phyloP scores from a whole-genome alignment of 208 protist genomes.

The Zelonia costaricensis region DNA sequence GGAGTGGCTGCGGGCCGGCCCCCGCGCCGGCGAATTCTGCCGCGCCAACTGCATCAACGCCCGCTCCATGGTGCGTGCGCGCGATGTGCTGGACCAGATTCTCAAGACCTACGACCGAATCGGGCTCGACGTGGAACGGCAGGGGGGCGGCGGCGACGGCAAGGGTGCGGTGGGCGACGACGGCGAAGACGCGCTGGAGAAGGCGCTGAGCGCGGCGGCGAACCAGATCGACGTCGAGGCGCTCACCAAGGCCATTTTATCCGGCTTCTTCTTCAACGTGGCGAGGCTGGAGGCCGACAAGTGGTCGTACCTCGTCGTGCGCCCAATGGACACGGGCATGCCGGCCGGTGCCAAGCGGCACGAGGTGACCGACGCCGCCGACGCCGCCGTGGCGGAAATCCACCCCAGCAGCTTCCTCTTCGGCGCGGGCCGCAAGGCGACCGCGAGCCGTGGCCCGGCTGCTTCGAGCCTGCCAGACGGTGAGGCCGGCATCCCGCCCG shows the following conservation, averaged over 20 bases:
- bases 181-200: constrained; percentile 17
- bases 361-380: constrained; percentile 15
- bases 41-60: constrained; percentile 72
- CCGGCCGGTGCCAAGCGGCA: constrained; percentile 10
- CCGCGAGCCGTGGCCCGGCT: background rate
- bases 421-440: constrained; percentile 31
- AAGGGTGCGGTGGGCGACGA: background rate
- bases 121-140: constrained; percentile 50
- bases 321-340: constrained; percentile 63
- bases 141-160: background rate
- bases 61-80: constrained; percentile 67
- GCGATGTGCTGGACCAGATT: constrained; percentile 90
- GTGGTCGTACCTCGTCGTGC: constrained; percentile 71
- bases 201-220: constrained; percentile 2
- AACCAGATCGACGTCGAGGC: constrained; percentile 48
- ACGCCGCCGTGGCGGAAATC: constrained; percentile 54
- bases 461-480: background rate
- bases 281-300: constrained; percentile 77
- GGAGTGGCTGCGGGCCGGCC: constrained; percentile 74
- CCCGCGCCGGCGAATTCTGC: constrained; percentile 79
- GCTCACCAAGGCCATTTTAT: constrained; percentile 74
- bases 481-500: constrained; percentile 12
- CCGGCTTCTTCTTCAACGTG: constrained; percentile 92
- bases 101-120: constrained; percentile 79
- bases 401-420: constrained; percentile 86